A percentile compares a stretch with the other conserved stretches of the same genome.
These are phyloP conservation scores for Eragrostis tef DNA, from an alignment of 202 grass and related monocot species.

Conservation along the genomic window DNA sequence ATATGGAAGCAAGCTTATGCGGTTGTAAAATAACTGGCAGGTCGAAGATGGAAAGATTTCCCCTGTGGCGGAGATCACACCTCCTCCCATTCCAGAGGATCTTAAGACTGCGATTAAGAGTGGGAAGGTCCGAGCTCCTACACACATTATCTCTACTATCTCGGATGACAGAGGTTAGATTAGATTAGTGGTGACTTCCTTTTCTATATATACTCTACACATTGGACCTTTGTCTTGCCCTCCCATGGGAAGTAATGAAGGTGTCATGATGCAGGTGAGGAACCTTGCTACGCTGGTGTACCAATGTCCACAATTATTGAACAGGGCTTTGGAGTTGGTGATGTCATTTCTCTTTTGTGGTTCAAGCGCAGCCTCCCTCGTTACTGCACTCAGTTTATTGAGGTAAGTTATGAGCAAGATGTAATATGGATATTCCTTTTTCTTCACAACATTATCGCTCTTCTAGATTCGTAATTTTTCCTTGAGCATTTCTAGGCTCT, in stretches of 20 bases:
- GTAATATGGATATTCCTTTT: constrained; percentile 30
- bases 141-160: constrained; percentile 98
- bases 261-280: constrained; percentile 68
- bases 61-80: constrained; percentile 80
- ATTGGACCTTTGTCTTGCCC: neutral
- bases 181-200: constrained; percentile 37
- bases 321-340: constrained; percentile 87
- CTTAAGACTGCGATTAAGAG: constrained; percentile 95
- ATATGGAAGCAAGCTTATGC: constrained; percentile 29
- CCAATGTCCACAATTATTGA: constrained; percentile 98
- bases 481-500: neutral
- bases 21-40: constrained; percentile 48
- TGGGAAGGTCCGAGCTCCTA: constrained; percentile 96
- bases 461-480: neutral
- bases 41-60: constrained; percentile 90
- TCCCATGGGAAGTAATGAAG: constrained; percentile 1
- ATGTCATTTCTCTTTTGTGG: constrained; percentile 99
- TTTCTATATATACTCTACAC: constrained; percentile 25
- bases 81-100: constrained; percentile 88
- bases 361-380: constrained; percentile 97
- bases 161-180: constrained; percentile 98
- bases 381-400: constrained; percentile 99
- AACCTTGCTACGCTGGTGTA: constrained; percentile 96
- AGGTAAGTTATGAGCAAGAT: constrained; percentile 58
- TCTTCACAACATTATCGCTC: neutral